Base-by-base conservation (phyloP, 2,329 filamentous ascomycete species). In the Scorias spongiosa region DNA sequence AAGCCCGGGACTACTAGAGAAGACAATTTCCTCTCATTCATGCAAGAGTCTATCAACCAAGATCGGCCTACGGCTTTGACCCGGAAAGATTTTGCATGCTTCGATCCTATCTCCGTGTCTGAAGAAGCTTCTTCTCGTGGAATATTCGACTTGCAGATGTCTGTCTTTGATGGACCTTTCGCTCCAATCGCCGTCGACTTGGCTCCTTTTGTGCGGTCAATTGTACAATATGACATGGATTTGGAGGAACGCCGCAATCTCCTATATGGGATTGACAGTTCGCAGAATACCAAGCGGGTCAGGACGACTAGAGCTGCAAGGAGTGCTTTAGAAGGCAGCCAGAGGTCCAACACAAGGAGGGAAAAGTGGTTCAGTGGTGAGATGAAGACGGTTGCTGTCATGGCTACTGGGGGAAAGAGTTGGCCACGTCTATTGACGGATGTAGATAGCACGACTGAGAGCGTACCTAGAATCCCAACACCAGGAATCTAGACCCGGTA, bases 181-280 rank as follows among this genome's bases (percentile, higher is more conserved):
- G 60, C 63, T 0, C 67, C 80, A 15, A 76, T 94, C 29, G 71
- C 75, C 0, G 66, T 80, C 10, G 91, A 98, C 49, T 69, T 96
- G 2, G 88, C 87, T 0, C 91, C 93, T 0, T 96, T 85, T 59
- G 75, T 96, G n/a, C 82, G 93, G 10, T 72, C 74, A 32, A 96
- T 98, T 47, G 78, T 89, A 2, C 71, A 78, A 0, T 83, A 81
- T 56, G 89, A 96, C 53, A 66, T 77, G 15, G 71, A 70, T 1
- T 71, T 91, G 1, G 81, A 86, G 54, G 68, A 76, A 48, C 76
- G 85, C 49, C 75, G 85, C 10, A 76, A 69, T 43, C 60, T 86
- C 1, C 63, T 84, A 10, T 76, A 74, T 42, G 74, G 79, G 49
- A 74, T 74, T 5, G 73, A 71, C 0, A 60, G 60, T 1, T 61